These are phyloP conservation scores for Diplotaxis tenuifolia DNA, from an alignment of 345 rosid genomes.

Conservation along the genomic window DNA sequence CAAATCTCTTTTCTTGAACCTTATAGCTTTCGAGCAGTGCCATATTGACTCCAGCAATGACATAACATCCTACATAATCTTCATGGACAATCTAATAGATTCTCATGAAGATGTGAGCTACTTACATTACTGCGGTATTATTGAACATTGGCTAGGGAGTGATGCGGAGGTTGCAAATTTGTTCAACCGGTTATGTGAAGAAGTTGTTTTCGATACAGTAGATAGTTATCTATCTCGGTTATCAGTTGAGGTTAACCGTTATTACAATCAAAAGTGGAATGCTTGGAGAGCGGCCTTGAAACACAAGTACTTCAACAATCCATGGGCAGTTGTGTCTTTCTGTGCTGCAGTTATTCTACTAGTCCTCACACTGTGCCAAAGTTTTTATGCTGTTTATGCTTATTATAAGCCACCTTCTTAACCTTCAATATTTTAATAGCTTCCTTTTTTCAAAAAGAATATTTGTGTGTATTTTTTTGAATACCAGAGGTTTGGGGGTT, in stretches of 20 bases:
- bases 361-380: constrained; percentile 69
- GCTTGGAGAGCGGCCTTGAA: constrained; percentile 74
- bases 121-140: constrained; percentile 72
- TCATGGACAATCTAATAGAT: constrained; percentile 57
- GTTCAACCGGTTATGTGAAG: constrained; percentile 79
- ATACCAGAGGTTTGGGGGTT: too few species aligned
- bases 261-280: constrained; percentile 78
- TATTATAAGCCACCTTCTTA: neutral
- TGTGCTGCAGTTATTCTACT: constrained; percentile 64
- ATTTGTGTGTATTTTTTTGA: neutral
- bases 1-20: constrained; percentile 40
- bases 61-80: neutral
- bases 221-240: constrained; percentile 61
- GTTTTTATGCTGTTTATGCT: constrained; percentile 43
- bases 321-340: constrained; percentile 78
- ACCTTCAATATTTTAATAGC: neutral
- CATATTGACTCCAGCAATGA: neutral
- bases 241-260: constrained; percentile 63
- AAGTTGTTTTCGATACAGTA: constrained; percentile 74
- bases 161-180: constrained; percentile 81
- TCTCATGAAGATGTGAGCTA: constrained; percentile 71
- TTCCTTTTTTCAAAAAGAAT: neutral
- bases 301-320: constrained; percentile 71
- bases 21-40: neutral
- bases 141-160: constrained; percentile 89